Base-by-base conservation (phyloP, 306 rosid genomes). In the Casuarina glauca region DNA sequence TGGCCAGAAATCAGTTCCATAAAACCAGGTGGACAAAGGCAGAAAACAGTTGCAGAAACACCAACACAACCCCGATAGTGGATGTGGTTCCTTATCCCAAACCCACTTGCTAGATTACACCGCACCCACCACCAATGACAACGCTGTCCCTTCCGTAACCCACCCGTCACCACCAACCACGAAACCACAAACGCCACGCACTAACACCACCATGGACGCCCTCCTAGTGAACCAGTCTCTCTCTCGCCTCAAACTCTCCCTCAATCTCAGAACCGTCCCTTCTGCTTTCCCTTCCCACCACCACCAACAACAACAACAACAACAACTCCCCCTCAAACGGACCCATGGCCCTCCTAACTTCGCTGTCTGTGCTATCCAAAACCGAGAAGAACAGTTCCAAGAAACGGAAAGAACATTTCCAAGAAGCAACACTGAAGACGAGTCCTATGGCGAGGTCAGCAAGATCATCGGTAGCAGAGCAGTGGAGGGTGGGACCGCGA, bases 381-480 rank as follows among this genome's bases (percentile, higher is more conserved):
- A 85, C 87, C 87, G 76, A 7, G 77, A 79, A 4, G 38, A 72
- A 36, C 79, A 61, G 48, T 20, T 69, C 3, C 71, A 68, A 17
- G 68, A 68, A 11, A 10, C 76, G 7, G 69, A 67, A 1, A 38
- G 44, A 36, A 70, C 67, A 2, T 1, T 49, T 48, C 44, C 88
- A 1, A 12, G 36, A 36, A 38, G 2, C 74, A 4, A 1, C 46
- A 17, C 75, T 67, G 90, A 87, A 15, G 95, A 89, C 46, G 93
- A 88, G 36, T 78, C 85, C 19, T 92, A 84, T 82, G 97, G 92
- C 7, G 97, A 94, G 69, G 98, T 92, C 77, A 86, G 81, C 54
- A 81, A 79, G 41, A 94, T 94, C 80, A 94, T 94, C 75, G 97
- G 93, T 11, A 89, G 95, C 80, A 85, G 91, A 78, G 93, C 93